A percentile compares a stretch with the other conserved stretches of the same genome.
Conservation (phyloP, 345 rosid species). For the Brassica napus region DNA sequence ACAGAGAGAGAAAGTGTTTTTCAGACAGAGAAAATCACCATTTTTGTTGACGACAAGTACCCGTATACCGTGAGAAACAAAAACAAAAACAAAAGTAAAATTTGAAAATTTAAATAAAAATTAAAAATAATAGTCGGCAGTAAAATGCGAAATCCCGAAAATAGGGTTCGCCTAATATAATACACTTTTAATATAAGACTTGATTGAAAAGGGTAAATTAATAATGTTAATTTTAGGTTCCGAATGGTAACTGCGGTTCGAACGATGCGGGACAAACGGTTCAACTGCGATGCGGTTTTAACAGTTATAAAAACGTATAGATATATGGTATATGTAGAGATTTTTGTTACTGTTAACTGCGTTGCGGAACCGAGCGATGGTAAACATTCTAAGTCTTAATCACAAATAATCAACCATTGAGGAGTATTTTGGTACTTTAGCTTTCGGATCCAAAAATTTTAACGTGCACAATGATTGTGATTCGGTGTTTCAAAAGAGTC, state of each 20-base stretch:
- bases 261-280: too few relatives aligned
- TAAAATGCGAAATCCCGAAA: slow-evolving; percentile 12
- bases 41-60: slow-evolving; percentile 31
- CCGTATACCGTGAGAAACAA: slow-evolving; percentile 1
- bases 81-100: slow-evolving; percentile 1
- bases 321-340: too few relatives aligned
- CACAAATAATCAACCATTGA: background rate
- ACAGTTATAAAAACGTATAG: too few relatives aligned
- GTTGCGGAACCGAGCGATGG: too few relatives aligned
- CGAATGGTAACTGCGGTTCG: too few relatives aligned
- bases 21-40: slow-evolving; percentile 43
- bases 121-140: slow-evolving; percentile 26
- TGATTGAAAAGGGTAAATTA: too few relatives aligned
- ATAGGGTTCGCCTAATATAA: slow-evolving; percentile 12
- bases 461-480: background rate
- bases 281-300: too few relatives aligned
- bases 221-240: background rate
- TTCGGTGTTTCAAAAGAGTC: slow-evolving; percentile 15
- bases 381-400: too few relatives aligned
- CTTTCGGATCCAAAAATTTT: slow-evolving; percentile 17
- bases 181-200: too few relatives aligned
- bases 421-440: background rate
- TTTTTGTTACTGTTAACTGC: too few relatives aligned
- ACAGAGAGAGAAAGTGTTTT: slow-evolving; percentile 43
- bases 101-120: slow-evolving; percentile 25